Base-by-base conservation (phyloP, 1,139 yeast species). In the Diutina neorugosa region DNA sequence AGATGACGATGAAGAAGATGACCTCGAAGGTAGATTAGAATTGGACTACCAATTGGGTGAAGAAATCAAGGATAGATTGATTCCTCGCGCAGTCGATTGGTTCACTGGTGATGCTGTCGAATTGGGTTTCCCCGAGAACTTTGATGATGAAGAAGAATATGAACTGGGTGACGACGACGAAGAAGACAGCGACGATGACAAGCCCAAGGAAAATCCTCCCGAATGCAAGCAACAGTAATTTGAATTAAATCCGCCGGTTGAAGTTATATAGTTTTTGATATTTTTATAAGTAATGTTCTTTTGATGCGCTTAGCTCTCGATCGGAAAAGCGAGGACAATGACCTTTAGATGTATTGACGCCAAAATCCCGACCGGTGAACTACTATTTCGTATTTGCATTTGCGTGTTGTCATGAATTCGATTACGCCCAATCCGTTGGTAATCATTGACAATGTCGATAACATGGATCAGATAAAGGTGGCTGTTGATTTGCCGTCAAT, bases 41-140 rank as follows among this genome's bases (percentile, higher is more conserved):
- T 75, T 87, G 63, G 99, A 93, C 71, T 94, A 93, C 73, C 95
- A 91, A 65, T 77, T 91, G 60, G 99, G 98, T 57, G 99, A 93
- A 71, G 94, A 90, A 65, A 83, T 93, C 68, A 93, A 94, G 74
- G 98, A 94, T 68, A 85, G 94, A 69, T 80, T 93, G 66, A 86
- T 93, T 60, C 97, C 98, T 59, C 82, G 96, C 64, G 98, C 98
- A 54, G 81, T 93, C 62, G 97, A 91, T 69, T 93, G 98, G 98
- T 93, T 89, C 68, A 91, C 98, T 18, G 98, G 98, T 53, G 90
- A 86, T 60, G 98, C 98, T n/a, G 80, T 91, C 55, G 81, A 77
- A 53, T 77, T 69, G 59, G 81, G 74, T 43, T 76, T 67, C 63
- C 71, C 74, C 27, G 77, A 70, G 52, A 77, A 71, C 51, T 68